These are phyloP conservation scores for Vanilla planifolia DNA, from an alignment of 106 monocot species.

Conservation along the genomic window DNA sequence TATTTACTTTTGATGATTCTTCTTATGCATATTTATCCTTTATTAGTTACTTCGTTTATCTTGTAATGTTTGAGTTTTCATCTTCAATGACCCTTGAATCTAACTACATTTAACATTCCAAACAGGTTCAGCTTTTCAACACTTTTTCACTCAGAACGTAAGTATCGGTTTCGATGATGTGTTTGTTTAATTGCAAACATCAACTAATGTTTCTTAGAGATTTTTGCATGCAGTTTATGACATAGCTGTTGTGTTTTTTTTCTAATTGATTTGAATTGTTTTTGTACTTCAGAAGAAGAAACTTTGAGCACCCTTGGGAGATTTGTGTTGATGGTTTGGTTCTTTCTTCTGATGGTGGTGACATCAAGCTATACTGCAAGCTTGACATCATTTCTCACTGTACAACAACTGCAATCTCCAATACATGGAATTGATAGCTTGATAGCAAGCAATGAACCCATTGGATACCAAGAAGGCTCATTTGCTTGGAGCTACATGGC, in stretches of 20 bases:
- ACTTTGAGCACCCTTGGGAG: slow-evolving; percentile 53
- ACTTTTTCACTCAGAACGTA: slow-evolving; percentile 44
- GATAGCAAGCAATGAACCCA: slow-evolving; percentile 45
- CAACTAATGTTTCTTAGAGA: no score
- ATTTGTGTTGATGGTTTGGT: slow-evolving; percentile 71
- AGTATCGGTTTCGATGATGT: slow-evolving; percentile 15
- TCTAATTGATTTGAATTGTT: not conserved
- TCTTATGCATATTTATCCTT: not conserved
- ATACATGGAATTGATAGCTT: slow-evolving; percentile 67
- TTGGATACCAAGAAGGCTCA: slow-evolving; percentile 65
- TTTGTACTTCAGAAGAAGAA: slow-evolving; percentile 41
- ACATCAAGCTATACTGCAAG: slow-evolving; percentile 85
- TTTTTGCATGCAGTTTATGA: slow-evolving; percentile 3
- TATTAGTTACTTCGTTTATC: not conserved
- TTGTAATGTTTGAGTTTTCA: not conserved
- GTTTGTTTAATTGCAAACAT: not conserved
- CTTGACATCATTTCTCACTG: slow-evolving; percentile 70
- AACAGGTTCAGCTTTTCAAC: slow-evolving; percentile 75
- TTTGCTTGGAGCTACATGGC: slow-evolving; percentile 51
- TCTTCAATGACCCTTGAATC: not conserved
- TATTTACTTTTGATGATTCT: no score
- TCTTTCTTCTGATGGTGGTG: slow-evolving; percentile 66
- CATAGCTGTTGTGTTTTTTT: no score
- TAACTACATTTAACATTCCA: slow-evolving; percentile 3
- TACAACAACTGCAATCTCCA: slow-evolving; percentile 58